phyloP scores from a whole-genome alignment of 495 filamentous ascomycete genomes.

The Aspergillus nidulans region DNA sequence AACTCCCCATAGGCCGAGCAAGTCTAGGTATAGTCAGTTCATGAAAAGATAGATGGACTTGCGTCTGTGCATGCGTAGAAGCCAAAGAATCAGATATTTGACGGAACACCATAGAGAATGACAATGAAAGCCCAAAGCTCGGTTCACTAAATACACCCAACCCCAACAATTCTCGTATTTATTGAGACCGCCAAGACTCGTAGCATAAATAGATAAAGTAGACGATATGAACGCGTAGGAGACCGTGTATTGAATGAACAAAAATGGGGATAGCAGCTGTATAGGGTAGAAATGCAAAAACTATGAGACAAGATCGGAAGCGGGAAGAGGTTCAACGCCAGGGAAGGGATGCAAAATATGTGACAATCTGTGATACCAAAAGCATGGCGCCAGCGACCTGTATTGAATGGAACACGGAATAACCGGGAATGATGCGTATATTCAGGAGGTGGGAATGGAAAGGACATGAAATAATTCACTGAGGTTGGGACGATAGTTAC shows the following conservation, averaged over 20 bases:
- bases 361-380: constrained; percentile 23
- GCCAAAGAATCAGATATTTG: not conserved
- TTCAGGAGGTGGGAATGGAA: constrained; percentile 5
- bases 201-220: not conserved
- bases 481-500: too few species aligned
- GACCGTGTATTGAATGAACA: constrained; percentile 11
- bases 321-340: constrained; percentile 9
- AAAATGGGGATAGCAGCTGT: not conserved
- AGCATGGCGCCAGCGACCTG: constrained; percentile 28
- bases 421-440: constrained; percentile 17
- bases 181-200: constrained; percentile 4
- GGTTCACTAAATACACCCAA: constrained; percentile 5
- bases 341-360: constrained; percentile 12
- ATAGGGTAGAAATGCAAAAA: constrained; percentile 1
- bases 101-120: not conserved
- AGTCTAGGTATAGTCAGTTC: constrained; percentile 1
- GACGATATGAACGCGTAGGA: not conserved
- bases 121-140: constrained; percentile 4
- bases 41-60: not conserved
- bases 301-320: not conserved
- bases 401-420: constrained; percentile 22
- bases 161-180: constrained; percentile 2
- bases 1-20: not conserved
- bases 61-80: not conserved
- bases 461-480: not conserved